Evolutionary conservation across 306 rosid species (phyloP), one percentile per base, ranked within the genome.

Genomic region (Vachellia collinsii): DNA sequence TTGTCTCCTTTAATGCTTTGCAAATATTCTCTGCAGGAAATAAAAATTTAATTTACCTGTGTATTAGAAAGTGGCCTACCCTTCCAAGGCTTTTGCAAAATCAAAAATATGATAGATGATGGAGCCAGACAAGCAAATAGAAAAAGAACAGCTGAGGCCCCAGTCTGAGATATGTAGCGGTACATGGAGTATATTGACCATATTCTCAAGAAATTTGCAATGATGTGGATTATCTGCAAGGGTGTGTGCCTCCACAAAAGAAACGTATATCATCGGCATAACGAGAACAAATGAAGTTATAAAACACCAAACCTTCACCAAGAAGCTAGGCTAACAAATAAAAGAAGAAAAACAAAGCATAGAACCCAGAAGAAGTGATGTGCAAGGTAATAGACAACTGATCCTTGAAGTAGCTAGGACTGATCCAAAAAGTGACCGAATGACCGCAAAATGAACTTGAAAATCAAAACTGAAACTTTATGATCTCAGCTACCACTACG

Each of bases 1-100:
- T 9, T 29, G 8, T 50, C 41, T 42, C 78, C 68, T 38, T 65
- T 16, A 19, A 58, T 48, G 71, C 64, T 53, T 72, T 41, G 34
- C 36, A 7, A 41, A 68, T 46, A 77, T 46, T 71, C 65, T 65
- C 67, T 12, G 42, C 64, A 36, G 76, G 74, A 23, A 48, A 13
- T 63, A 69, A 4, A 77, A 72, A 48, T 48, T 72, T 16, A 74
- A 71, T 54, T 65, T 84, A 96, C 99, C 98, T 96, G 98, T 7
- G 91, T 68, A 82, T 93, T 96, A 59, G 97, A 84, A 72, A 96
- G 97, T 10, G 99, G 91, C 79, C 98, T 92, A 70, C 98, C 99
- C 91, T 89, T 96, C 98, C 99, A 96, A 83, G 98, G 99, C 88
- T 89, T 96, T 82, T 96, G 99, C 88, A 93, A 74, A 87, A 90